Evolutionary conservation across 305 asterid genomes (phyloP), one percentile per base, ranked within the genome.

Genomic region (Fraxinus velutina): DNA sequence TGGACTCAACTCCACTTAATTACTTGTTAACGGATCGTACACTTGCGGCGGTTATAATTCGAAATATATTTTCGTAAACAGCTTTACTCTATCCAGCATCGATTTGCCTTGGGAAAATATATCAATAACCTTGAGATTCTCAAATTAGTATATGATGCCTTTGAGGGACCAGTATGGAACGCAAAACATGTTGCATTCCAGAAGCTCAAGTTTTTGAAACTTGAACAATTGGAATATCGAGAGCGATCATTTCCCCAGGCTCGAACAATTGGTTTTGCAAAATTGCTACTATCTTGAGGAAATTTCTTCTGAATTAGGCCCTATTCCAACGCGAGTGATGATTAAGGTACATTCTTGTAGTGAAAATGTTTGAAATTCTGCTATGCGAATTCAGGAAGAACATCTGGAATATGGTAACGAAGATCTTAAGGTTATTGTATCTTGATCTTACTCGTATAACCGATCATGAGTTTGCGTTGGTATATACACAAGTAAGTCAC

Each of bases 121-220:
- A 22, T 83, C 81, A 9, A 19, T 77, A 17, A 75, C 36, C 79
- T 83, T 2, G 86, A 83, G 81, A 82, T 78, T 44, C 83, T 86
- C 3, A 83, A 86, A 64, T 66, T 83, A 74, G 37, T 39, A 47
- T 19, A 22, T 29, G 17, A 19, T 19, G 84, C 66, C n/a, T 77
- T 83, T 8, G 81, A 76, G 36, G 86, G 88, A 52, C 34, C 52
- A 27, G 12, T 62, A 44, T 83, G 88, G 85, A 57, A 62, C 57
- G 52, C 75, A 78, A 73, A 8, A 3, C 79, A 79, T n/a, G 55
- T 21, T 1, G 81, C 55, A 36, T 75, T 79, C 75, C 79, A 27
- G 21, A 42, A 80, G 4, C 83, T 79, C 19, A 79, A 83, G 47
- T 66, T 75, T 39, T 33, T 82, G 68, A 79, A 72, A 64, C 70